Conservation (phyloP, 805 yeast genomes). For the Candida vaughaniae region DNA sequence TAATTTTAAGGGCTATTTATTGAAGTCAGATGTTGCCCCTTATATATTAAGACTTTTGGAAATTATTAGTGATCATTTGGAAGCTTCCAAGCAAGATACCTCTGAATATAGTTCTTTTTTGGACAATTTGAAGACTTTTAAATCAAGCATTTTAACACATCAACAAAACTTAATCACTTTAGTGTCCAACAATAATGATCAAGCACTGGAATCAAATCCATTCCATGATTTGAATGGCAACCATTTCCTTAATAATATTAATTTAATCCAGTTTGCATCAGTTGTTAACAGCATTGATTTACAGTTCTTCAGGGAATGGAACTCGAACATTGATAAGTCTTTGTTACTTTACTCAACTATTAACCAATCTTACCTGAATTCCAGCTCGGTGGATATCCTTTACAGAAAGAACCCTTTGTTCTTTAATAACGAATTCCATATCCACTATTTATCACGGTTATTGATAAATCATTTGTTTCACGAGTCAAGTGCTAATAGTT, state of each 20-base stretch:
- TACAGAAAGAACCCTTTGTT: conserved; percentile 70
- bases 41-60: conserved; percentile 54
- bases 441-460: conserved; percentile 77
- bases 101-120: conserved; percentile 4
- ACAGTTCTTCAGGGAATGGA: conserved; percentile 68
- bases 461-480: conserved; percentile 67
- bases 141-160: conserved; percentile 48
- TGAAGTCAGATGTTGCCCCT: conserved; percentile 62
- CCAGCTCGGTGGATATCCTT: conserved; percentile 25
- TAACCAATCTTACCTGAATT: conserved; percentile 14
- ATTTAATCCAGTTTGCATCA: conserved; percentile 54
- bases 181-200: conserved; percentile 17
- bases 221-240: conserved; percentile 36
- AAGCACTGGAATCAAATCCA: conserved; percentile 16
- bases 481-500: conserved; percentile 31
- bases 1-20: conserved; percentile 65
- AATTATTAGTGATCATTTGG: conserved; percentile 24
- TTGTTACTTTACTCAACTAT: conserved; percentile 59
- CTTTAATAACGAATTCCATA: conserved; percentile 61
- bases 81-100: conserved; percentile 1
- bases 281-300: conserved; percentile 69
- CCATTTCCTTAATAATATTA: conserved; percentile 51
- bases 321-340: conserved; percentile 76
- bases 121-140: conserved; percentile 49
- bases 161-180: conserved; percentile 42